Evolutionary conservation across 495 filamentous ascomycete genomes (phyloP), one percentile per base, ranked within the genome.

Genomic region (Hypoxylon trugodes): DNA sequence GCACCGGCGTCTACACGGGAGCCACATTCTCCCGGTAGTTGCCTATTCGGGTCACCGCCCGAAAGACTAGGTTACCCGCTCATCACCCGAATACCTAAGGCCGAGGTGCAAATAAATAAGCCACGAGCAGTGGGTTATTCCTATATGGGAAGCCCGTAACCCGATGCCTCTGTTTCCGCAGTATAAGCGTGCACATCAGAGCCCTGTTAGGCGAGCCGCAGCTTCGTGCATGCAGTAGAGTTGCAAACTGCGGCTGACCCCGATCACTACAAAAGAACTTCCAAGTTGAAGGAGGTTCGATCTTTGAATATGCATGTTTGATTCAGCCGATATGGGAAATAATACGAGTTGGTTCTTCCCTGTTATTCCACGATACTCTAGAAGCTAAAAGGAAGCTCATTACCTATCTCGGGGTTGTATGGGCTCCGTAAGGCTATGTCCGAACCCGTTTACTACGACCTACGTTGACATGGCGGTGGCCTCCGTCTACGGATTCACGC

Each of bases 21-120:
- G 16, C 7, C n/a, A 48, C 26, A 16, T 36, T 5, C 19, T 30
- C 21, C 30, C 26, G 15, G 30, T 21, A 61, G 49, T 54, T 54
- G 19, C 58, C 58, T 47, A 48, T 37, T 54, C 15, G 24, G 58
- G 49, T 54, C 22, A 54, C 24, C 30, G 42, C 33, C 25, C 38
- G 32, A 32, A 40, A 13, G 22, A 53, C 28, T 25, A 41, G 15
- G 21, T 15, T 12, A 1, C 25, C 43, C 43, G 7, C n/a, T n/a
- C n/a, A 48, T 15, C 5, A 30, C 47, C 18, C 24, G 47, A 10
- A n/a, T 22, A 37, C 26, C 12, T 26, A 8, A 51, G 33, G 49
- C 35, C n/a, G n/a, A n/a, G n/a, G n/a, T n/a, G n/a, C 18, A 18
- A 30, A 53, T 41, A 15, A 33, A 53, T 21, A 30, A 45, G 56